Base-by-base conservation (phyloP, 2,329 filamentous ascomycete genomes). In the Ascosphaera apis region DNA sequence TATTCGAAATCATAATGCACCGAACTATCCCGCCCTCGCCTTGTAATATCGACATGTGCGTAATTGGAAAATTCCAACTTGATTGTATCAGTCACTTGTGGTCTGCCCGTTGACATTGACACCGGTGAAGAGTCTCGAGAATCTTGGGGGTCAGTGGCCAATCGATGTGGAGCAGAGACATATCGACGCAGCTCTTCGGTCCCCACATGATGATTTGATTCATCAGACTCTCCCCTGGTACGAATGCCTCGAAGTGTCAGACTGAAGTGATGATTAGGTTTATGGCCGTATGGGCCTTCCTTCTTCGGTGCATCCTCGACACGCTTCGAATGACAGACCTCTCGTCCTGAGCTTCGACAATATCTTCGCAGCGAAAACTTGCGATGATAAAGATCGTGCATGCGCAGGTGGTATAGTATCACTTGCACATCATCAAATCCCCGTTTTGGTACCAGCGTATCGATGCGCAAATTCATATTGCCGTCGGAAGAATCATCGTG, bases 1-100 rank as follows among this genome's bases (percentile, higher is more conserved):
- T 91, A 92, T 50, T 86, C 77, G 48, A 91, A 93, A 37, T 83
- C 79, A 53, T 93, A 95, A 41, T 72, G 69, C 56, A 83, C 86
- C 42, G 65, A 65, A 32, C 65, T 61, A 44, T 70, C 73, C 35
- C 66, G 60, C 4, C 76, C 76, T 16, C 69, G 65, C 31, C 80
- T 71, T 44, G 69, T 72, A 35, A 98, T 60, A 43, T 92, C 79
- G 30, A 95, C 72, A 46, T 88, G 82, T 2, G 86, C 86, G 52
- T 98, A 98, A 59, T 95, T 98, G 44, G 82, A 91, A 53, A 93
- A 98, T 52, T 95, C 86, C 23, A 98, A 67, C 56, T 83, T 80
- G 52, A 86, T 78, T 25, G 68, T 76, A 53, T 91, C 82, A 39
- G 75, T 79, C 13, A 79, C 69, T 32, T 62, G 48, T 36, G 55